These are phyloP conservation scores for Dothistroma pini DNA, from an alignment of 2,329 filamentous ascomycete species.

Conservation along the genomic window DNA sequence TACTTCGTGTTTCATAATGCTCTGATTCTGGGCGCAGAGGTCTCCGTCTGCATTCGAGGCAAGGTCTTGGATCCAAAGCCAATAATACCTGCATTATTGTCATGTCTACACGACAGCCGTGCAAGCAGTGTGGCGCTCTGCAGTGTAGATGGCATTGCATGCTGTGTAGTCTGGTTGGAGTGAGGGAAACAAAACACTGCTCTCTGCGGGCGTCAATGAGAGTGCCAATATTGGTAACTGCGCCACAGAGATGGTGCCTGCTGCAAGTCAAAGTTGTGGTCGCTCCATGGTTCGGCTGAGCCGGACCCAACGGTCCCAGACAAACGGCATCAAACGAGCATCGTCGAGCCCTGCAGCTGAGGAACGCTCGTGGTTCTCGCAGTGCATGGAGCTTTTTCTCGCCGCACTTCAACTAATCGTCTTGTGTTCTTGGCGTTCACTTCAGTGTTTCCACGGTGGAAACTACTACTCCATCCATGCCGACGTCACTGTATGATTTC, in stretches of 20 bases:
- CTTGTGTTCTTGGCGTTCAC: too few relatives aligned
- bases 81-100: background rate
- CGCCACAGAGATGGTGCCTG: background rate
- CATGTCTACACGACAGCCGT: background rate
- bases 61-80: background rate
- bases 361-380: too few relatives aligned
- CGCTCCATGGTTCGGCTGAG: background rate
- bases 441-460: too few relatives aligned
- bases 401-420: too few relatives aligned
- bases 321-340: too few relatives aligned
- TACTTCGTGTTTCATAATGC: background rate
- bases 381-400: too few relatives aligned
- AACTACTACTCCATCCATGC: too few relatives aligned
- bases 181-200: background rate
- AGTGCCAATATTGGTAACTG: background rate
- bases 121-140: background rate
- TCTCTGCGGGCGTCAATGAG: slow-evolving; percentile 1
- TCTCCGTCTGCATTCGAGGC: background rate
- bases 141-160: background rate
- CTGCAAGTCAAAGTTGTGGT: background rate
- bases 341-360: too few relatives aligned
- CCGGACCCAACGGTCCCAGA: background rate
- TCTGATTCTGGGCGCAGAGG: background rate
- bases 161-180: background rate
- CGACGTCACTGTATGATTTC: too few relatives aligned